These are phyloP conservation scores for Fomitiporia mediterranea DNA, from an alignment of 1,284 basidiomycete species.

Conservation along the genomic window DNA sequence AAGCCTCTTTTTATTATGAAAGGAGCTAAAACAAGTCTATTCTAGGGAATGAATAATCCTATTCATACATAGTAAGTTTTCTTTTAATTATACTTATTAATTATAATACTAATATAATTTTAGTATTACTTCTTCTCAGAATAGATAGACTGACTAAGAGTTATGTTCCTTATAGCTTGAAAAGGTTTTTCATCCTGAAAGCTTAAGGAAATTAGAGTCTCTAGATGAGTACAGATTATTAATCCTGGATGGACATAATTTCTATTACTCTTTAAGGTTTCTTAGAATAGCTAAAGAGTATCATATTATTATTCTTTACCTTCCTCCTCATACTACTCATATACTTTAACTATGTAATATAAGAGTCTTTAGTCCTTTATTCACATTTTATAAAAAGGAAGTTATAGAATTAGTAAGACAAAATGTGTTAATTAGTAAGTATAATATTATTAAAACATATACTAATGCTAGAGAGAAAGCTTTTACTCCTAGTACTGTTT, in stretches of 20 bases:
- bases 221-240: slow-evolving; percentile 20
- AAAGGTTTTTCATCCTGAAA: slow-evolving; percentile 29
- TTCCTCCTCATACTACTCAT: slow-evolving; percentile 38
- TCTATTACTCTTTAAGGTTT: slow-evolving; percentile 30
- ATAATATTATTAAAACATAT: slow-evolving; percentile 10
- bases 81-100: not conserved
- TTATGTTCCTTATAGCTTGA: slow-evolving; percentile 33
- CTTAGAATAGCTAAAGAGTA: slow-evolving; percentile 25
- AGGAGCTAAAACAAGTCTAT: slow-evolving; percentile 9
- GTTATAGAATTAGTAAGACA: slow-evolving; percentile 20
- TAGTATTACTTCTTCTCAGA: slow-evolving; percentile 28
- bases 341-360: slow-evolving; percentile 37
- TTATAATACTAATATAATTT: not conserved
- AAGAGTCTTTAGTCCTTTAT: slow-evolving; percentile 32
- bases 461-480: not conserved
- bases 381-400: slow-evolving; percentile 23
- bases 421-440: slow-evolving; percentile 21
- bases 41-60: not conserved
- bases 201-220: not conserved
- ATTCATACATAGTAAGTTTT: not conserved
- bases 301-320: slow-evolving; percentile 31
- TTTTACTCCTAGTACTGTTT: slow-evolving; percentile 21
- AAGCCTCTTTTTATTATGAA: slow-evolving; percentile 19
- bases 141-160: slow-evolving; percentile 40
- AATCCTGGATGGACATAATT: slow-evolving; percentile 30